Base-by-base conservation (phyloP, 495 filamentous ascomycete species). In the Hyaloscypha hepaticicola region DNA sequence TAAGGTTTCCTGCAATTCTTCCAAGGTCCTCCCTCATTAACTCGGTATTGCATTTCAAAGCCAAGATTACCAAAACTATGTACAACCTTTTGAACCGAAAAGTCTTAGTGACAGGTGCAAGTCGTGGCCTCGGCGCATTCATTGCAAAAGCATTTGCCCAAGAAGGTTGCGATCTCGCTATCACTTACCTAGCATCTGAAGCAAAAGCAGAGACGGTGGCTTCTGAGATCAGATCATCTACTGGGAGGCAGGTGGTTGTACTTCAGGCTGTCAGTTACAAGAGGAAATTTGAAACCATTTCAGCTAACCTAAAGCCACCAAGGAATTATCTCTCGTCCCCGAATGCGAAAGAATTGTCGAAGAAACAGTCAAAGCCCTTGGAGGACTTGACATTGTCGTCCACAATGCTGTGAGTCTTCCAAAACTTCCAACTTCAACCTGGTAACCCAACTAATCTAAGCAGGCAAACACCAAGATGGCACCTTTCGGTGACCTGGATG, bases 351-450 rank as follows among this genome's bases (percentile, higher is more conserved):
- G 75, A 1, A 72, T 78, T 24, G 83, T 90, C 11, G 72, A 82
- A 26, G 76, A 83, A n/a, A 80, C 82, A 9, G 79, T 86, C 58
- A 77, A 84, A 62, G 74, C 79, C 34, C 71, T 89, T 9, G 88
- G 88, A 4, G 87, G 88, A 2, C 70, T 91, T 27, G 88, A 91
- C 75, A 79, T 89, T 33, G 72, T 91, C 7, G 77, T 90, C 57
- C 85, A 84, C 1, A 90, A 91, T 72, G 88, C 88, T 14, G 38
- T 45, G 19, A 45, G 38, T 45, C 6, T 45, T 16, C 1, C 4
- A 9, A 45, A 16, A 45, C 38, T 4, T 45, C n/a, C n/a, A n/a
- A 1, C 4, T 8, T 0, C 11, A 1, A 14, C 4, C 5, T n/a
- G n/a, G n/a, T n/a, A n/a, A n/a, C 14, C 38, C 4, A 45, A 19